Base-by-base conservation (phyloP, 768 basidiomycete genomes). In the Kwoniella sp. region DNA sequence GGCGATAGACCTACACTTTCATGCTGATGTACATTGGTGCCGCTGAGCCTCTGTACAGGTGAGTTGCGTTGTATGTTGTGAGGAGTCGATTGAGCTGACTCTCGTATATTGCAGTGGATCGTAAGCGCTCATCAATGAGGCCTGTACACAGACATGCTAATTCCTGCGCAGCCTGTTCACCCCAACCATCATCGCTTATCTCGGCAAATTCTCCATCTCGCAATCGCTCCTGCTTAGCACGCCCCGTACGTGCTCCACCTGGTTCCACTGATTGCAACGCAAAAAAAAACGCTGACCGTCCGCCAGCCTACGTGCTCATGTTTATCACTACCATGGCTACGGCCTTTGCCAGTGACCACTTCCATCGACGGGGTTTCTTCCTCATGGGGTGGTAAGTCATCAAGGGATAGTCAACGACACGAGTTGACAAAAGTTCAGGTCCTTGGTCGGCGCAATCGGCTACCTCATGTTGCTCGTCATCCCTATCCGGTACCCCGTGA, bases 171-270 rank as follows among this genome's bases (percentile, higher is more conserved):
- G 60, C 17, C 62, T 86, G 59, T 88, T 89, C 72, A 76, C 82
- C 5, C 87, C 87, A 3, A 83, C 84, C 3, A 86, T 89, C 69
- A 81, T 88, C 43, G 56, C 80, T 28, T 80, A 81, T 3, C 77
- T 87, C 12, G 84, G 84, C 11, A 70, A 43, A 28, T 77, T 65
- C 56, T 56, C 67, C 0, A 54, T 61, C 9, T 50, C 71, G 1
- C 67, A 75, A 48, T 69, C 73, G 0, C 60, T 74, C 12, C 65
- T 75, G 0, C 60, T 75, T n/a, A 65, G 64, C 26, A 72, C 67
- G 7, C 65, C 66, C n/a, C 71, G 50, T 63, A 82, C 81, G 4
- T 76, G 31, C 12, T 29, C 26, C 12, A 14, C 11, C 6, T 42
- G 40, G 6, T 27, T 20, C 8, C 40, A n/a, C 40, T 22, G 10